A percentile compares a stretch with the other conserved stretches of the same genome.
Conservation (phyloP, 805 yeast genomes). For the Barnettozyma californica region DNA sequence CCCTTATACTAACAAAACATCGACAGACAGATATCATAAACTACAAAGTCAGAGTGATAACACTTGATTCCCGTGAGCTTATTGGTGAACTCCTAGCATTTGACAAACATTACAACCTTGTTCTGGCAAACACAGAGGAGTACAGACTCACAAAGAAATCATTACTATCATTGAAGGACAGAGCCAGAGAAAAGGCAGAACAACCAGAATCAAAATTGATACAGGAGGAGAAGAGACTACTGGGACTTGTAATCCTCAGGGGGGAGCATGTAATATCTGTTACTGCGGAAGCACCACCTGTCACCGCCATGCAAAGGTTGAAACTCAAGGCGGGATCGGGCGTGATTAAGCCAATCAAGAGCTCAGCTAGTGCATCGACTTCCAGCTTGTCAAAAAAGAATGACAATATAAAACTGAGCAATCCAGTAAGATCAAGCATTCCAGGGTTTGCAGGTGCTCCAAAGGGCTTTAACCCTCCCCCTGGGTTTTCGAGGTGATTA, state of each 20-base stretch:
- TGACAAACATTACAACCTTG: conserved; percentile 85
- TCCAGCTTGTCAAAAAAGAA: background rate
- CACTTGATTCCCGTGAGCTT: conserved; percentile 73
- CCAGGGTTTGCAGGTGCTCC: conserved; percentile 31
- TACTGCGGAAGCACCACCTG: conserved; percentile 29
- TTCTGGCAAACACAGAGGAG: conserved; percentile 80
- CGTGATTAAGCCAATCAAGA: conserved; percentile 26
- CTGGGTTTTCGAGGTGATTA: conserved; percentile 34
- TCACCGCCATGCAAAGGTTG: conserved; percentile 20
- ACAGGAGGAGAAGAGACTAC: conserved; percentile 62
- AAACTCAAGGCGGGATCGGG: conserved; percentile 26
- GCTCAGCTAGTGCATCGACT: conserved; percentile 4
- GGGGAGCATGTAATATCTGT: conserved; percentile 79
- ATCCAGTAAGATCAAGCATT: conserved; percentile 26
- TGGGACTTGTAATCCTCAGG: conserved; percentile 79
- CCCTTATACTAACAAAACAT: conserved; percentile 1
- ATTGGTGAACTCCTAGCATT: conserved; percentile 82
- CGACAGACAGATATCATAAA: conserved; percentile 55
- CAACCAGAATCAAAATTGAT: conserved; percentile 31
- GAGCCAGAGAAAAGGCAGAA: conserved; percentile 30
- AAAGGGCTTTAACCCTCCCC: conserved; percentile 43
- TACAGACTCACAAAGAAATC: conserved; percentile 67
- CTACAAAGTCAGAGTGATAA: conserved; percentile 65
- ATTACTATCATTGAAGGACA: conserved; percentile 28
- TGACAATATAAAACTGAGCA: conserved; percentile 12